These are phyloP conservation scores for Cladosporium sp. DNA, from an alignment of 2,329 filamentous ascomycete genomes.

Conservation along the genomic window DNA sequence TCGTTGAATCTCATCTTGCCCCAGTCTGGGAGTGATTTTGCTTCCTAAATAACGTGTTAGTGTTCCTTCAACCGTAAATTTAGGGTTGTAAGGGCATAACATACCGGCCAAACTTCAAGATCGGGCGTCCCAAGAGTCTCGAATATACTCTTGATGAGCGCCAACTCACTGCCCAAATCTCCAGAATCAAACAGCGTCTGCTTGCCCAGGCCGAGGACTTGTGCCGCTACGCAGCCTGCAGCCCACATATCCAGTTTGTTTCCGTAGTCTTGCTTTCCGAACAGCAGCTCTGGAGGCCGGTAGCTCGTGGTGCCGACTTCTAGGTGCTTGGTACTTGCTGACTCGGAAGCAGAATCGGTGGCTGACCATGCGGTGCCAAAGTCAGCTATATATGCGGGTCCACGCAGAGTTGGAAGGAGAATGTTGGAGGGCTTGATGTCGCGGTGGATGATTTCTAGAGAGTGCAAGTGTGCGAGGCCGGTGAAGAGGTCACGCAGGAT, in stretches of 20 bases:
- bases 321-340: conserved; percentile 70
- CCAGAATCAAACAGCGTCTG: conserved; percentile 79
- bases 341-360: conserved; percentile 60
- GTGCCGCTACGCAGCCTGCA: conserved; percentile 79
- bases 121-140: conserved; percentile 86
- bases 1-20: conserved; percentile 78
- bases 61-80: not conserved
- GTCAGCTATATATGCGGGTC: conserved; percentile 81
- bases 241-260: conserved; percentile 84
- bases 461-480: conserved; percentile 72
- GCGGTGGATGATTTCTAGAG: conserved; percentile 78
- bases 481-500: conserved; percentile 69
- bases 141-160: conserved; percentile 89
- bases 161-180: conserved; percentile 88
- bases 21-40: conserved; percentile 75
- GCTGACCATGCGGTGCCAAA: conserved; percentile 91
- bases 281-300: conserved; percentile 84
- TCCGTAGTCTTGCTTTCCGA: conserved; percentile 75
- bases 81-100: conserved; percentile 28
- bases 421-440: conserved; percentile 94
- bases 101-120: conserved; percentile 75
- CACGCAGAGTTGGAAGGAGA: conserved; percentile 42
- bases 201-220: conserved; percentile 62
- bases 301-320: conserved; percentile 95
- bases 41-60: conserved; percentile 53